These are phyloP conservation scores for Kodamaea fungicola DNA, from an alignment of 1,139 yeast species.

Conservation along the genomic window DNA sequence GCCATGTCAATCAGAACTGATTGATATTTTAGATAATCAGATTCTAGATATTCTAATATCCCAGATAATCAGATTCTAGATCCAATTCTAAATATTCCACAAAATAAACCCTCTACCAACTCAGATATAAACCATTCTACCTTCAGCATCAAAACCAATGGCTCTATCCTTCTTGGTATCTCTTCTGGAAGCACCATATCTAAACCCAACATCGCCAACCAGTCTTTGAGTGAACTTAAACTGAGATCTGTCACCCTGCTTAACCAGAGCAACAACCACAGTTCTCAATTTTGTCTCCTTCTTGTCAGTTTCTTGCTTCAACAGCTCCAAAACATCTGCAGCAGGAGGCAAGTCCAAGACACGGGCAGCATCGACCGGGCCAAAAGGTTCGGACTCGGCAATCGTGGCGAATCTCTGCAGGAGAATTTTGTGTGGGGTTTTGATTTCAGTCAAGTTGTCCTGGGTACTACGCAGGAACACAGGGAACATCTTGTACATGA, in stretches of 20 bases:
- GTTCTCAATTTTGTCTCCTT: conserved; percentile 24
- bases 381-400: conserved; percentile 95
- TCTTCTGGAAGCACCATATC: conserved; percentile 89
- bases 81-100: too few species aligned
- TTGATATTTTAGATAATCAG: too few species aligned
- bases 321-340: conserved; percentile 62
- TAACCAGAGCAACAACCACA: conserved; percentile 48
- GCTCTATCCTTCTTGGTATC: conserved; percentile 84
- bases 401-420: conserved; percentile 83
- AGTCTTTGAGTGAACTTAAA: conserved; percentile 75
- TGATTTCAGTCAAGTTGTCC: conserved; percentile 89
- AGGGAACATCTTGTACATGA: conserved; percentile 82
- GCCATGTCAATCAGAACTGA: too few species aligned
- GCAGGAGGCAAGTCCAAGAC: conserved; percentile 85
- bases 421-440: conserved; percentile 80
- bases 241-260: conserved; percentile 56
- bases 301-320: conserved; percentile 53
- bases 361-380: conserved; percentile 94
- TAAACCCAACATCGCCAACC: conserved; percentile 82
- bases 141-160: conserved; percentile 70
- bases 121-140: conserved; percentile 49
- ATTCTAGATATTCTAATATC: too few species aligned
- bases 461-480: conserved; percentile 46
- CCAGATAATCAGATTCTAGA: too few species aligned
- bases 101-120: background rate